These are phyloP conservation scores for Backusella australiensis DNA, from an alignment of 192 early-diverging fungal species.

Conservation along the genomic window DNA sequence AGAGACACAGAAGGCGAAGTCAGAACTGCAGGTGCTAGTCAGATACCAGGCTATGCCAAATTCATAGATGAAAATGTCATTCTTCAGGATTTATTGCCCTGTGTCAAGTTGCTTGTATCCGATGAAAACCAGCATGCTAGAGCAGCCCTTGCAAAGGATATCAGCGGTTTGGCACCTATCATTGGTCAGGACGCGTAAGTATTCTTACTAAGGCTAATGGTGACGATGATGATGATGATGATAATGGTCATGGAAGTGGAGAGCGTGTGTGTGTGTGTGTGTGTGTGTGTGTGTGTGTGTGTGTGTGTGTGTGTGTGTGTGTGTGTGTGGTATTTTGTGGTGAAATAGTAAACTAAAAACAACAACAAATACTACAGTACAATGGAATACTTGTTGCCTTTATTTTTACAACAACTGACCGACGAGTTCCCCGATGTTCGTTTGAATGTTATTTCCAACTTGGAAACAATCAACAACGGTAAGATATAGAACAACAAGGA, in stretches of 20 bases:
- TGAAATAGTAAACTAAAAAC: background rate
- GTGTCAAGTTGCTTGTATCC: conserved; percentile 91
- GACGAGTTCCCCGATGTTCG: conserved; percentile 97
- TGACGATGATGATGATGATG: background rate
- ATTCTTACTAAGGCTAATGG: background rate
- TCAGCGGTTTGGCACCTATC: conserved; percentile 92
- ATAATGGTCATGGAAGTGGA: background rate
- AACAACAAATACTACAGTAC: conserved; percentile 53
- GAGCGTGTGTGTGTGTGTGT: background rate
- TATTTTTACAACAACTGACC: conserved; percentile 95
- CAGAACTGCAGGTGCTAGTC: conserved; percentile 89
- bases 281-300: background rate
- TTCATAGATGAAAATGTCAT: conserved; percentile 80
- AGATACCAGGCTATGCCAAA: conserved; percentile 74
- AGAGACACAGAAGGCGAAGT: conserved; percentile 99
- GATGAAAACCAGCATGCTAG: conserved; percentile 97
- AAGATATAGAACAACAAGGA: background rate
- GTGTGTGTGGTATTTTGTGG: background rate
- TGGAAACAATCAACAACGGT: conserved; percentile 94
- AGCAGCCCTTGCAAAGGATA: conserved; percentile 92
- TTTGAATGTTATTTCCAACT: conserved; percentile 97
- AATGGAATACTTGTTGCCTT: conserved; percentile 90
- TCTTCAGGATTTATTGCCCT: conserved; percentile 80
- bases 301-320: background rate
- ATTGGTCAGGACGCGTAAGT: conserved; percentile 88